These are phyloP conservation scores for Loxodes magnus DNA, from an alignment of 73 alveolate genomes.

Conservation along the genomic window DNA sequence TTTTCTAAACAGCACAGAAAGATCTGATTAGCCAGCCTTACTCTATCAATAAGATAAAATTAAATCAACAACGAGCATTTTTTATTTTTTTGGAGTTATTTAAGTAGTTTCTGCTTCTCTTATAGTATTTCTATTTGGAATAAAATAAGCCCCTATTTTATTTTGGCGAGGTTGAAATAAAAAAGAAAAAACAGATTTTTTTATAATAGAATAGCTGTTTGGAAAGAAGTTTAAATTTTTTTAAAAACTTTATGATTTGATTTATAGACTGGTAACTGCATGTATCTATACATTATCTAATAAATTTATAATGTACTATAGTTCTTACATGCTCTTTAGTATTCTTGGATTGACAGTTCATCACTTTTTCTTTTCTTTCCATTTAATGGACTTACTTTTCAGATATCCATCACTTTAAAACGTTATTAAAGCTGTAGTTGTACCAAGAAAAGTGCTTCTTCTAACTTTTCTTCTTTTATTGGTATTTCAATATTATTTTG, in stretches of 20 bases:
- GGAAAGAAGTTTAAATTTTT: slow-evolving; percentile 16
- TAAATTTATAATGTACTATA: slow-evolving; percentile 40
- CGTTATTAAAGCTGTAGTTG: slow-evolving; percentile 52
- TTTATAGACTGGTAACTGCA: slow-evolving; percentile 16
- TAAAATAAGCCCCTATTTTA: slow-evolving; percentile 36
- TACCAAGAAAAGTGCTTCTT: slow-evolving; percentile 50
- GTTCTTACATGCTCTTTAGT: slow-evolving; percentile 51
- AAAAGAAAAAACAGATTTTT: neutral
- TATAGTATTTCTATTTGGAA: slow-evolving; percentile 32
- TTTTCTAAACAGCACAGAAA: slow-evolving; percentile 6
- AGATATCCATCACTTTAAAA: slow-evolving; percentile 61
- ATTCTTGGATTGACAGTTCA: slow-evolving; percentile 44
- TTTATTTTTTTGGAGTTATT: slow-evolving; percentile 25
- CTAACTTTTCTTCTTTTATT: slow-evolving; percentile 49
- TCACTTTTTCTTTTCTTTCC: slow-evolving; percentile 61
- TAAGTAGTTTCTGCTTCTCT: slow-evolving; percentile 30
- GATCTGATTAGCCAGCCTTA: slow-evolving; percentile 15
- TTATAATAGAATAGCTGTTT: slow-evolving; percentile 7
- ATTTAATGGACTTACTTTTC: slow-evolving; percentile 48
- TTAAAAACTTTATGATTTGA: slow-evolving; percentile 6
- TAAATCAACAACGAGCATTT: slow-evolving; percentile 12
- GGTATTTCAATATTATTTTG: slow-evolving; percentile 41
- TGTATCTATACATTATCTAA: slow-evolving; percentile 26
- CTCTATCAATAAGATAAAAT: slow-evolving; percentile 12
- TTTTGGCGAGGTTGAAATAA: slow-evolving; percentile 28